Evolutionary conservation across 192 early-diverging fungal genomes (phyloP).

Genomic region (Mortierella hygrophila): DNA sequence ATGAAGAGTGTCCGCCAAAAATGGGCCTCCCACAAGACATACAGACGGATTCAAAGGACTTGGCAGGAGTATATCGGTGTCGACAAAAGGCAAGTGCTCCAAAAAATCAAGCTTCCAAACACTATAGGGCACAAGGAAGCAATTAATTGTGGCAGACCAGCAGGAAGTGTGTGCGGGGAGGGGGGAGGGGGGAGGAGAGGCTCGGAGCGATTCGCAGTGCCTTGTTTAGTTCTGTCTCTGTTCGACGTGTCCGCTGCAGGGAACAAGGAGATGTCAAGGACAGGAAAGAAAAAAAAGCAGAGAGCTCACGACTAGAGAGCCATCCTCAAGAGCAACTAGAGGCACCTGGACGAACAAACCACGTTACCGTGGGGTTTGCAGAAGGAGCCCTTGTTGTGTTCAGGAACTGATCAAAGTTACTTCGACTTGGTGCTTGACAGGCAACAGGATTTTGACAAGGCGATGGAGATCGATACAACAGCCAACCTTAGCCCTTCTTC

Average conservation of each 20-base stretch:
- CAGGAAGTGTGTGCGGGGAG: background rate
- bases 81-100: slow-evolving; percentile 49
- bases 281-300: background rate
- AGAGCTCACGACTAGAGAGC: background rate
- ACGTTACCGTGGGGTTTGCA: background rate
- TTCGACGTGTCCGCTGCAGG: background rate
- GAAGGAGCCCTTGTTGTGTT: background rate
- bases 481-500: background rate
- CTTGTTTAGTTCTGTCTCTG: background rate
- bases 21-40: slow-evolving; percentile 60
- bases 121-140: no score
- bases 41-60: slow-evolving; percentile 49
- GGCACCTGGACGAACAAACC: background rate
- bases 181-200: background rate
- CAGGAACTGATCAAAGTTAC: background rate
- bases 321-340: background rate
- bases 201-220: background rate
- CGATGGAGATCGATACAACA: background rate
- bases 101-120: background rate
- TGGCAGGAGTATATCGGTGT: slow-evolving; percentile 54
- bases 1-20: slow-evolving; percentile 60
- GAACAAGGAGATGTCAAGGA: background rate
- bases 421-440: background rate
- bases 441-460: background rate
- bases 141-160: no score